Evolutionary conservation across 129 eudicot species (phyloP), one percentile per base, ranked within the genome.

Genomic region (Sambucus nigra): DNA sequence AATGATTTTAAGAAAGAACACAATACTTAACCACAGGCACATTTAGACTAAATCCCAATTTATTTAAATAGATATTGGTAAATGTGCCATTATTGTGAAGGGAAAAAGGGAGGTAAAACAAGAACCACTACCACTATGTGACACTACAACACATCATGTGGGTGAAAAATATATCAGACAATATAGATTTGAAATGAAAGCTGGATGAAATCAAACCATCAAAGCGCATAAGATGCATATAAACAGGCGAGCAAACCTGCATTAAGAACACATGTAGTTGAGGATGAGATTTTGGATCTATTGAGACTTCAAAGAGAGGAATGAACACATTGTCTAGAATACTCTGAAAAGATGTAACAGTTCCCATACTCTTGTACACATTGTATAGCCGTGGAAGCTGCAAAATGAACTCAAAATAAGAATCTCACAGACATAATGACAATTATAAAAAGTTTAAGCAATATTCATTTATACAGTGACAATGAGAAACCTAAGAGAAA

Each of bases 241-340:
- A 42, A 31, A 51, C 11, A 24, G 2, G 32, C 32, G 9, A 59
- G 38, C 53, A 20, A 25, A 79, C 86, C 86, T 79, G 86, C 78
- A 66, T 74, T 52, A 79, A 61, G 57, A 79, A 79, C 50, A 79
- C 65, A 41, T 79, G 86, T 33, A 79, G 76, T 53, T 79, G 81
- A 28, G 86, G 86, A 64, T 79, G 86, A 42, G 86, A 79, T 22
- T 79, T 71, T 5, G 86, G 86, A 61, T 79, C 86, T 54, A 79
- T 68, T 0, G 81, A 51, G 64, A 75, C 86, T 65, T 79, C 86
- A 44, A 79, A 79, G 42, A 79, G 86, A 2, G 86, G 86, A 64
- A 79, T 71, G 57, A 79, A 79, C 54, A 79, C 76, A 9, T 79
- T 79, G 58, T 79, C 86, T 39, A 79, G 48, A 60, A 79, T 79